Conservation (phyloP, 2,329 filamentous ascomycete species). For the Truncatella angustata region DNA sequence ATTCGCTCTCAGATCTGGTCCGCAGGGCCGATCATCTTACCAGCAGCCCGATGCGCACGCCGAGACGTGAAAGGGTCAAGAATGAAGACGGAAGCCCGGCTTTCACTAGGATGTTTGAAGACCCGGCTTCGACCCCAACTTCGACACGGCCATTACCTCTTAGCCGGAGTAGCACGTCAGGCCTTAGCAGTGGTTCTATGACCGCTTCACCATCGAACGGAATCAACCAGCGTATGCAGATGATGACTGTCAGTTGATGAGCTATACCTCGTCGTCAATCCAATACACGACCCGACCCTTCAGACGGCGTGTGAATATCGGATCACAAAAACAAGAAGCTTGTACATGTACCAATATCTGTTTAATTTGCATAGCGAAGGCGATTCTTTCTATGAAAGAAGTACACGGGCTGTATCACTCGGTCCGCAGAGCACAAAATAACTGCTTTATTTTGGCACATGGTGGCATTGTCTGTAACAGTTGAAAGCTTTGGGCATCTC, state of each 20-base stretch:
- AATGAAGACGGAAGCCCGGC: slow-evolving; percentile 60
- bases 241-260: slow-evolving; percentile 61
- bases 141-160: slow-evolving; percentile 50
- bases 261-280: background rate
- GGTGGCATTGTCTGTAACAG: background rate
- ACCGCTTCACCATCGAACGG: slow-evolving; percentile 51
- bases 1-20: slow-evolving; percentile 58
- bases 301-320: too few species aligned
- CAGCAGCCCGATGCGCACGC: slow-evolving; percentile 53
- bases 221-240: slow-evolving; percentile 55
- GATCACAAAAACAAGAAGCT: too few species aligned
- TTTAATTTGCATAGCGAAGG: slow-evolving; percentile 39
- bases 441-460: background rate
- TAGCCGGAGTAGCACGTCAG: slow-evolving; percentile 53
- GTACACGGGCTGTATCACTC: background rate
- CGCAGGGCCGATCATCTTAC: slow-evolving; percentile 58
- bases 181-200: slow-evolving; percentile 47
- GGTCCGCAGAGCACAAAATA: background rate
- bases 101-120: slow-evolving; percentile 65
- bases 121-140: slow-evolving; percentile 55
- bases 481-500: background rate
- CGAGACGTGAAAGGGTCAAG: slow-evolving; percentile 40
- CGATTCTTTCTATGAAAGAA: slow-evolving; percentile 16
- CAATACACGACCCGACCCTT: too few species aligned
- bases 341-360: slow-evolving; percentile 32